phyloP scores from a whole-genome alignment of 306 rosid genomes.

The Dryas octopetala region DNA sequence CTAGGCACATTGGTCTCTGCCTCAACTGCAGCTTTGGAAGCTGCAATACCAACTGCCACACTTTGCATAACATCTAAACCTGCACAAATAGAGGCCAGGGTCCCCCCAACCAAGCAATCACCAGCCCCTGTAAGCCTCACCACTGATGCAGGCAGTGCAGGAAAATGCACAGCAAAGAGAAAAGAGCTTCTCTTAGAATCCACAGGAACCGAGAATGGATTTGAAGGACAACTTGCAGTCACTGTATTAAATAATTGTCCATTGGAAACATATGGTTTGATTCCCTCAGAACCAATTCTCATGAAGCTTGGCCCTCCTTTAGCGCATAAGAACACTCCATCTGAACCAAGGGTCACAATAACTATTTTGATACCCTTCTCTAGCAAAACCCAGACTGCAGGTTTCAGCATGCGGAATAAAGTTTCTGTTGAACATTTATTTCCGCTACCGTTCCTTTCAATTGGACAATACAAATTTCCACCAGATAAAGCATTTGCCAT shows the following conservation, averaged over 20 bases:
- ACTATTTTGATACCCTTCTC: slow-evolving; percentile 72
- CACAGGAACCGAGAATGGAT: slow-evolving; percentile 25
- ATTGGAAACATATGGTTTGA: slow-evolving; percentile 19
- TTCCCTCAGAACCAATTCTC: slow-evolving; percentile 34
- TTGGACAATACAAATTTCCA: slow-evolving; percentile 41
- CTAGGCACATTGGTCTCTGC: slow-evolving; percentile 67
- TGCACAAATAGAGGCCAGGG: slow-evolving; percentile 62
- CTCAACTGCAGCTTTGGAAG: slow-evolving; percentile 84
- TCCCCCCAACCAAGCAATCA: slow-evolving; percentile 93
- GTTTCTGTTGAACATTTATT: slow-evolving; percentile 38
- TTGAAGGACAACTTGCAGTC: slow-evolving; percentile 51
- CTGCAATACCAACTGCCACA: slow-evolving; percentile 81
- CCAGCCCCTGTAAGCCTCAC: slow-evolving; percentile 88
- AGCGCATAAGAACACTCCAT: slow-evolving; percentile 73
- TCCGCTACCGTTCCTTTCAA: slow-evolving; percentile 36
- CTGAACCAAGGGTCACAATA: slow-evolving; percentile 67
- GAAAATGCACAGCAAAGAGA: slow-evolving; percentile 74
- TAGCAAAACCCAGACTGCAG: slow-evolving; percentile 71
- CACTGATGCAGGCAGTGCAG: slow-evolving; percentile 74
- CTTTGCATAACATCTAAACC: slow-evolving; percentile 83
- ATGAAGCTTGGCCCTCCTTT: slow-evolving; percentile 52
- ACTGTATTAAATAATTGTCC: slow-evolving; percentile 43
- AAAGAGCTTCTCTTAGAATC: slow-evolving; percentile 42
- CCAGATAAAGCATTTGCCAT: slow-evolving; percentile 79
- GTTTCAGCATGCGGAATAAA: slow-evolving; percentile 61